These are phyloP conservation scores for Dendrobium officinale DNA, from an alignment of 106 monocot species.

Conservation along the genomic window DNA sequence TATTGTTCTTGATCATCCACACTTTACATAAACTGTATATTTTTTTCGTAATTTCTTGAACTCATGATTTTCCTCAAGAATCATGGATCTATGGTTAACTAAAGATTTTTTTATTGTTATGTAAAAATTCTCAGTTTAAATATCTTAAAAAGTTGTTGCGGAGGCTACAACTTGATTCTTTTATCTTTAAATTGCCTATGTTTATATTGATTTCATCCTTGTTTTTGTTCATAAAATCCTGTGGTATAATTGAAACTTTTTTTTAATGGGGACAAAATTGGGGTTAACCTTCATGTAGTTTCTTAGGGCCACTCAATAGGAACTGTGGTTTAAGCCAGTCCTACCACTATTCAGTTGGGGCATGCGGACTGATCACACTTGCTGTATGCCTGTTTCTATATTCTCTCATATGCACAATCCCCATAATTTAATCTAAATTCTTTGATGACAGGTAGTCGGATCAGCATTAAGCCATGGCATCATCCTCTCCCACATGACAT, in stretches of 20 bases:
- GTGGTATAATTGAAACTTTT: not conserved
- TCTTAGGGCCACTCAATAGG: not conserved
- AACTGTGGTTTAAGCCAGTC: not conserved
- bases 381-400: not conserved
- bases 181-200: not conserved
- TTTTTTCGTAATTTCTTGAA: too few species aligned
- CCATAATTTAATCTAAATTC: not conserved
- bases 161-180: not conserved
- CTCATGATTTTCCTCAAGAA: not conserved
- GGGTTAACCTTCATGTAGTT: not conserved
- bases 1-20: not conserved
- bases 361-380: not conserved
- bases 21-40: too few species aligned
- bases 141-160: not conserved
- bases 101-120: not conserved
- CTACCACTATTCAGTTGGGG: not conserved
- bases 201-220: not conserved
- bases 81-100: not conserved
- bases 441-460: not conserved
- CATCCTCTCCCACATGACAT: too few species aligned
- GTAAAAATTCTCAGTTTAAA: not conserved
- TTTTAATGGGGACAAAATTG: not conserved
- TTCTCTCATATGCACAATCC: not conserved
- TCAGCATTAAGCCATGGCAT: not conserved
- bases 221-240: not conserved